Conservation (phyloP, 2,329 filamentous ascomycete species). For the Fusarium guadeloupense region DNA sequence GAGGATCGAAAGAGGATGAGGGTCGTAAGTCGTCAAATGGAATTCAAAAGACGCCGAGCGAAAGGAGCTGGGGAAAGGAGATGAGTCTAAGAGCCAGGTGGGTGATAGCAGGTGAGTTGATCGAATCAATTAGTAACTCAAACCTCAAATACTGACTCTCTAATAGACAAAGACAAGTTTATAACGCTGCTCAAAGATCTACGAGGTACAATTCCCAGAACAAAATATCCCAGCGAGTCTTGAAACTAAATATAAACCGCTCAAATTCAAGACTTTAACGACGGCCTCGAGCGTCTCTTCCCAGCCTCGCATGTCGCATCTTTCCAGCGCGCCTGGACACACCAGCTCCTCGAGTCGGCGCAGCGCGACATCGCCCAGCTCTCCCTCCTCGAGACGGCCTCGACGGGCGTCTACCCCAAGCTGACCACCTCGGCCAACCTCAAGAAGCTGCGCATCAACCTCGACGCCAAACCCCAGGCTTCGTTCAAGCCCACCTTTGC, state of each 20-base stretch:
- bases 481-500: conserved; percentile 55
- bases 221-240: background rate
- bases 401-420: conserved; percentile 53
- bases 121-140: background rate
- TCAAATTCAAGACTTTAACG: conserved; percentile 53
- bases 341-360: conserved; percentile 57
- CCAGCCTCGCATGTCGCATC: conserved; percentile 53
- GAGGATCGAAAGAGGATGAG: conserved; percentile 38
- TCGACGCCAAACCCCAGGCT: conserved; percentile 53
- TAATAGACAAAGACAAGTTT: conserved; percentile 57
- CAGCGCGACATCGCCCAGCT: conserved; percentile 54
- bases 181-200: conserved; percentile 51
- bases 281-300: conserved; percentile 58
- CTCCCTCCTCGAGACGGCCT: conserved; percentile 53
- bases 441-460: conserved; percentile 58
- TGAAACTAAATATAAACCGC: conserved; percentile 1
- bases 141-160: background rate
- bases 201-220: conserved; percentile 45
- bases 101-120: conserved; percentile 53
- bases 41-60: conserved; percentile 25
- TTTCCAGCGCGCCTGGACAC: conserved; percentile 57
- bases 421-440: conserved; percentile 55
- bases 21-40: conserved; percentile 27
- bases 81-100: conserved; percentile 52
- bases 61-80: conserved; percentile 49